phyloP scores from a whole-genome alignment of 495 filamentous ascomycete genomes.

The Xylaria grammica region DNA sequence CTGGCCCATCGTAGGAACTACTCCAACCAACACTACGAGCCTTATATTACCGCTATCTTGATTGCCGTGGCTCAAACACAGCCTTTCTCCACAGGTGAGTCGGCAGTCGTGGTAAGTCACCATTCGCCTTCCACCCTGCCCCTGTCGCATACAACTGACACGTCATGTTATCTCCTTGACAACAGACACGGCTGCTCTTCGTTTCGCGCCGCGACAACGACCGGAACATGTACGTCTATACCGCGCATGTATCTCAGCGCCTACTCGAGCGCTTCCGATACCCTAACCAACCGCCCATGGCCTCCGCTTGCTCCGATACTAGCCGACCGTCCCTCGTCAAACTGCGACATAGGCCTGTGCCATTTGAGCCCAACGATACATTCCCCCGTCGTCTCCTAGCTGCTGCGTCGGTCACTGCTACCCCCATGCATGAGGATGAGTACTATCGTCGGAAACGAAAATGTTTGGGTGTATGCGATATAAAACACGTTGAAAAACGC shows the following conservation, averaged over 20 bases:
- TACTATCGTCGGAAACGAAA: neutral
- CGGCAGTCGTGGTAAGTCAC: neutral
- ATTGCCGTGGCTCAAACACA: slow-evolving; percentile 2
- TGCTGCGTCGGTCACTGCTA: neutral
- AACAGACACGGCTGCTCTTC: slow-evolving; percentile 1
- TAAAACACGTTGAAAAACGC: neutral
- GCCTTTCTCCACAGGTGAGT: neutral
- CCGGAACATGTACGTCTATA: slow-evolving; percentile 3
- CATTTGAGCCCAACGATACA: neutral
- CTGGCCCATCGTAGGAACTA: neutral
- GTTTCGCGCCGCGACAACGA: neutral
- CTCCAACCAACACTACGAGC: neutral
- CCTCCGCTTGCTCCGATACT: neutral
- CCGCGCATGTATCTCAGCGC: neutral
- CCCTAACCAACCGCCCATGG: neutral
- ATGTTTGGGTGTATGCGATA: neutral
- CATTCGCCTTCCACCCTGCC: neutral
- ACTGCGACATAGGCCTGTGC: neutral
- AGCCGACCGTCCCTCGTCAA: neutral
- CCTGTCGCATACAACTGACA: neutral
- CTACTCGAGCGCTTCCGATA: slow-evolving; percentile 8
- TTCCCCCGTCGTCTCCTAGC: neutral
- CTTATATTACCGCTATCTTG: slow-evolving; percentile 3
- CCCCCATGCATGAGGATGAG: neutral
- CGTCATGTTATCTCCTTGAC: neutral